These are phyloP conservation scores for Cryomyces minteri DNA, from an alignment of 495 filamentous ascomycete genomes.

Conservation along the genomic window DNA sequence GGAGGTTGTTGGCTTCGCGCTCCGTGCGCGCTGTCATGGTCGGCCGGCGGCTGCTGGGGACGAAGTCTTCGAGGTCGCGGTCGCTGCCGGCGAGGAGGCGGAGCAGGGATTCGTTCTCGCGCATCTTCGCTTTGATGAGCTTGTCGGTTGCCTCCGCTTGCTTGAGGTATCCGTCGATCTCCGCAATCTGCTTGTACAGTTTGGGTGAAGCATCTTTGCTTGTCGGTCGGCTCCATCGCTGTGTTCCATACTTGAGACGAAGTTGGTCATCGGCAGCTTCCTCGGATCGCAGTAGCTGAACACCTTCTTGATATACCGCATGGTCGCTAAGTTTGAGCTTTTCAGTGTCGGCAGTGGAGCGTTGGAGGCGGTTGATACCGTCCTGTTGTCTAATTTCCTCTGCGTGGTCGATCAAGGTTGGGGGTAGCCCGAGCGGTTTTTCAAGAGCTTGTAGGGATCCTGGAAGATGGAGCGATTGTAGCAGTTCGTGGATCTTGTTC, in stretches of 20 bases:
- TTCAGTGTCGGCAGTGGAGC: slow-evolving; percentile 67
- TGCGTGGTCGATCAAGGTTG: slow-evolving; percentile 66
- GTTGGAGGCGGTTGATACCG: slow-evolving; percentile 52
- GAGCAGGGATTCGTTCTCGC: slow-evolving; percentile 54
- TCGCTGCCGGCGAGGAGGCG: slow-evolving; percentile 59
- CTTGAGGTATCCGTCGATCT: slow-evolving; percentile 77
- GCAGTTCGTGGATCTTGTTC: slow-evolving; percentile 56
- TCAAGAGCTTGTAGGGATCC: slow-evolving; percentile 89
- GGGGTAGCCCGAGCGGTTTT: slow-evolving; percentile 84
- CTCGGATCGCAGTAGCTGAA: slow-evolving; percentile 56
- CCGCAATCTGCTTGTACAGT: slow-evolving; percentile 52
- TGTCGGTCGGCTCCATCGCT: slow-evolving; percentile 58
- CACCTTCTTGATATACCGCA: slow-evolving; percentile 63
- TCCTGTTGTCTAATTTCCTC: slow-evolving; percentile 93
- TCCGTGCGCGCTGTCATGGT: slow-evolving; percentile 67
- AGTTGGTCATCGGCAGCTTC: slow-evolving; percentile 63
- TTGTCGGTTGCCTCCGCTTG: slow-evolving; percentile 70
- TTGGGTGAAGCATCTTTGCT: slow-evolving; percentile 54
- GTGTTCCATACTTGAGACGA: slow-evolving; percentile 67
- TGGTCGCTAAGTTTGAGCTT: slow-evolving; percentile 64
- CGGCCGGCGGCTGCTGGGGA: slow-evolving; percentile 65
- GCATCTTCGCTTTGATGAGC: slow-evolving; percentile 61
- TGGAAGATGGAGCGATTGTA: slow-evolving; percentile 74
- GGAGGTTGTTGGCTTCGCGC: slow-evolving; percentile 50
- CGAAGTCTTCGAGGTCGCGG: slow-evolving; percentile 65